Evolutionary conservation across 164 flowering plant genomes (phyloP).

Genomic region (Houttuynia cordata): DNA sequence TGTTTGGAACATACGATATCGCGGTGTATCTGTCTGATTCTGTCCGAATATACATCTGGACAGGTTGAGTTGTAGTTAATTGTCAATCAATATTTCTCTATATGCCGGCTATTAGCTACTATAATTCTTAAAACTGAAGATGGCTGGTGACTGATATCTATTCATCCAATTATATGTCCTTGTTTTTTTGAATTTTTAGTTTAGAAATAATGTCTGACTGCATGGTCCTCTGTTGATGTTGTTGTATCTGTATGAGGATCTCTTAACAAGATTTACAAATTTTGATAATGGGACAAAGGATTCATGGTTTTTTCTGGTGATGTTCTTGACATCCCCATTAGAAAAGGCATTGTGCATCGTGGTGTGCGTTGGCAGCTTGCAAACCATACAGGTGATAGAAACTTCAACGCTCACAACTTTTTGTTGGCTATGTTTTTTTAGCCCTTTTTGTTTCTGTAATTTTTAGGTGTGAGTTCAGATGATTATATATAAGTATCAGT

Average conservation of each 20-base stretch:
- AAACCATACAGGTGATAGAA: conserved; percentile 62
- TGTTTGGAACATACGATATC: neutral
- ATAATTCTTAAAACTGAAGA: neutral
- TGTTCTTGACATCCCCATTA: conserved; percentile 89
- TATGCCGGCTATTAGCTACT: neutral
- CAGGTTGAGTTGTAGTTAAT: neutral
- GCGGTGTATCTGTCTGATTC: neutral
- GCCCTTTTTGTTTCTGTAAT: neutral
- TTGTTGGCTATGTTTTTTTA: neutral
- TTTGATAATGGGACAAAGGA: conserved; percentile 78
- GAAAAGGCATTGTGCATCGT: conserved; percentile 88
- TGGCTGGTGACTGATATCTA: neutral
- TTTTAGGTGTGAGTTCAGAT: neutral
- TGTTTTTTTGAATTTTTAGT: neutral
- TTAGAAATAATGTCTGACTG: too few species aligned
- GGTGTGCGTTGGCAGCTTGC: conserved; percentile 98
- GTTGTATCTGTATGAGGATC: conserved; percentile 47
- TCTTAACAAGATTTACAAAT: conserved; percentile 76
- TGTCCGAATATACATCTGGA: neutral
- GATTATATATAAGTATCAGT: too few species aligned
- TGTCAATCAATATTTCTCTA: neutral
- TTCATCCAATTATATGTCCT: neutral
- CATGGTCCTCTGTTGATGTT: neutral
- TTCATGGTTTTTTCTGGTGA: conserved; percentile 84
- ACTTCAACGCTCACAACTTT: too few species aligned